Base-by-base conservation (phyloP, 2,329 filamentous ascomycete species). In the Cercospora nicotianae region DNA sequence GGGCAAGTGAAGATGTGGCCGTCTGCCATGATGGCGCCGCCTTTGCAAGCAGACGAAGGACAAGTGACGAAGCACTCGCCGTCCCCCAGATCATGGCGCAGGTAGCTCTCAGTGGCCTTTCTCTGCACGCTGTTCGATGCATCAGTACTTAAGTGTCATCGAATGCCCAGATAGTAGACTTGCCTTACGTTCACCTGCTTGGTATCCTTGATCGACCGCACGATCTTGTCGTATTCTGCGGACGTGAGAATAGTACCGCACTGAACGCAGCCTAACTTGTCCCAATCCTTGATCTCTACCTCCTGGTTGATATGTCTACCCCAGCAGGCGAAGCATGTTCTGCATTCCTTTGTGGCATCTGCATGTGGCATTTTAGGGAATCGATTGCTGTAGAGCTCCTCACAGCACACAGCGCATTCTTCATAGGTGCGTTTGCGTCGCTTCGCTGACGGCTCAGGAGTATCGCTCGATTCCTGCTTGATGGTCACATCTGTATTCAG, bases 1-100 rank as follows among this genome's bases (percentile, higher is more conserved):
- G 20, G 45, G 4, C 64, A 69, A 13, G 67, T 67, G 36, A 69
- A 69, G 16, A 67, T 69, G 13, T 68, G 59, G 23, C 63, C 63
- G 12, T 63, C 67, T 7, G 23, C 42, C 59, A 68, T 66, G 9
- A 63, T 57, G 0, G 48, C 59, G 1, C 63, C 63, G 2, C n/a
- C 42, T 18, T 64, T 55, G 53, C 64, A 68, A 8, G 59, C 30
- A 0, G 59, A 39, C 5, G 59, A 63, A 2, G 64, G 67, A 26
- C 64, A 68, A 18, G 51, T 53, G 51, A 68, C 33, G 33, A 53
- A 68, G 28, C 42, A 39, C 5, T 61, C 51, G 13, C 65, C 64
- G 5, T 66, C 8, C 7, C 53, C 55, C 2, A 67, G 7, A 12
- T 55, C 57, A 2, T 58, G 48, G 23, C 57, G 45, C 1, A 67